Percentiles rank a stretch among this genome's conserved stretches.
Conservation (phyloP, 2,329 filamentous ascomycete species). For the Sclerotinia borealis region DNA sequence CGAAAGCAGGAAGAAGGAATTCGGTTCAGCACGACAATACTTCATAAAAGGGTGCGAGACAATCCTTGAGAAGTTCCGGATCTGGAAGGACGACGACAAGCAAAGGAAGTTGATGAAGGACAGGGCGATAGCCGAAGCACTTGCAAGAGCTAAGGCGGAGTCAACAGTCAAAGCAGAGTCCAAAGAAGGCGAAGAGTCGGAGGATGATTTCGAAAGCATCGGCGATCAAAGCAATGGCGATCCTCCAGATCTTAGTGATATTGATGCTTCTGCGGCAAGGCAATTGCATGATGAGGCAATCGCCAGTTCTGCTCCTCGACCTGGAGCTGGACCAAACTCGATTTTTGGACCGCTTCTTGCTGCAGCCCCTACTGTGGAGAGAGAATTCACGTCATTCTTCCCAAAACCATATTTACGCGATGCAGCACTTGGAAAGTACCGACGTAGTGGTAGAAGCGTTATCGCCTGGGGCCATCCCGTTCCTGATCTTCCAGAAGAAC, state of each 20-base stretch:
- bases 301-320: constrained; percentile 26
- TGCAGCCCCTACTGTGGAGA: constrained; percentile 34
- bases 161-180: constrained; percentile 32
- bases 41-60: constrained; percentile 78
- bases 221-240: constrained; percentile 24
- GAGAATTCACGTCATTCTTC: constrained; percentile 84
- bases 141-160: constrained; percentile 38
- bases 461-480: constrained; percentile 78
- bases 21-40: constrained; percentile 76
- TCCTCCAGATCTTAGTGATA: constrained; percentile 59
- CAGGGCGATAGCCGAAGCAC: constrained; percentile 45
- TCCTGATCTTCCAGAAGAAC: constrained; percentile 58
- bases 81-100: constrained; percentile 88
- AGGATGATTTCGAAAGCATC: constrained; percentile 47
- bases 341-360: constrained; percentile 17
- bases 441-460: constrained; percentile 62
- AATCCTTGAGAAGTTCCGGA: constrained; percentile 79
- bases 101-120: constrained; percentile 72
- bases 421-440: constrained; percentile 65
- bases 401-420: constrained; percentile 65
- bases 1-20: constrained; percentile 78
- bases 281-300: constrained; percentile 55
- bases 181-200: constrained; percentile 29
- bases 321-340: constrained; percentile 17
- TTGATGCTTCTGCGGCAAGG: constrained; percentile 64